Evolutionary conservation across 2,329 filamentous ascomycete genomes (phyloP), one percentile per base, ranked within the genome.

Genomic region (Thielaviopsis euricoi): DNA sequence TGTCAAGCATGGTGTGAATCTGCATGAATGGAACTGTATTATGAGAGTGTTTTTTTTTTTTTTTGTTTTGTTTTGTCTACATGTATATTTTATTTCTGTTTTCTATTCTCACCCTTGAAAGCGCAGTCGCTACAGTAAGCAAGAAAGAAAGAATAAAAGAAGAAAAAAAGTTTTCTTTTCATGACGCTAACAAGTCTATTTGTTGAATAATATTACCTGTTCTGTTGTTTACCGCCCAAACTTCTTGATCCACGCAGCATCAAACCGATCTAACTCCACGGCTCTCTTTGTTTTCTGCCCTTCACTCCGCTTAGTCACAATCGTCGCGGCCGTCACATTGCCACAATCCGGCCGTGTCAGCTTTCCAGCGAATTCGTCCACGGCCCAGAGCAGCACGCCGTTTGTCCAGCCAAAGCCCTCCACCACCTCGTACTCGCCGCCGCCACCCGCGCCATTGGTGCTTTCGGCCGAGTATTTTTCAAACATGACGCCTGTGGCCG

Each of bases 321-420:
- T 72, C 3, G 60, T 43, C 37, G 23, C 64, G 0, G 74, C 70
- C 55, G 71, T 67, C 48, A 79, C 70, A 55, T 79, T 70, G 7
- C 75, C 76, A 61, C 79, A 82, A 52, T 82, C 70, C 0, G 82
- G 82, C 25, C 76, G 70, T 62, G 66, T 72, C 59, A 86, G 66
- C 63, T 74, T 68, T 64, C 75, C 71, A 13, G 73, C 77, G 68
- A 86, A 86, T 7, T 73, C 74, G 64, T 86, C 83, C 9, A 76
- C 81, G 1, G 76, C 73, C 81, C 82, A 86, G 56, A 86, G 78
- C 29, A 86, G 67, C 56, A 85, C 81, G 29, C 83, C 83, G 62
- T 86, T 86, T 0, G 79, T 80, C 83, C 83, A 86, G 6, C 82
- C 83, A 63, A 86, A 86, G 1, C 83, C 82, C 68, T 85, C 80